Conservation (phyloP, 306 rosid genomes). For the Quercus parvula region DNA sequence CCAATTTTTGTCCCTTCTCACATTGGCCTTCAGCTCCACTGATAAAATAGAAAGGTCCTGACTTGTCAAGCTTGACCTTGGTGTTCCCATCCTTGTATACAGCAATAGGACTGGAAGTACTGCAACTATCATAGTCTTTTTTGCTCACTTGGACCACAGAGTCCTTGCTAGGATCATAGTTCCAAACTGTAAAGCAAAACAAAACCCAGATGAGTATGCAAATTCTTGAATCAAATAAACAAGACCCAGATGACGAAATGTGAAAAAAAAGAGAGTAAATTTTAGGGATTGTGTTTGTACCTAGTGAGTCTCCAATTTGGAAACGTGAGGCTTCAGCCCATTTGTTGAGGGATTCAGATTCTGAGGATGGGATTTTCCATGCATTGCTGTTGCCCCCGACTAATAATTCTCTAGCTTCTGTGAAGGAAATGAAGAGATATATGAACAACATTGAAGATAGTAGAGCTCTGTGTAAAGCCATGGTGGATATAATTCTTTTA, state of each 20-base stretch:
- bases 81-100: slow-evolving; percentile 19
- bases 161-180: neutral
- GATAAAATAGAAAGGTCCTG: slow-evolving; percentile 30
- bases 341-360: slow-evolving; percentile 13
- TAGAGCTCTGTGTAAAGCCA: neutral
- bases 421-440: neutral
- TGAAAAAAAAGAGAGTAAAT: neutral
- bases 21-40: slow-evolving; percentile 33
- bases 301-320: slow-evolving; percentile 26
- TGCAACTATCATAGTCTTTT: slow-evolving; percentile 22
- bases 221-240: neutral
- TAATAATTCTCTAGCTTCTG: slow-evolving; percentile 16
- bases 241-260: neutral
- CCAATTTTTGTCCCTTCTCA: slow-evolving; percentile 24
- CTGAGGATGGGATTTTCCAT: slow-evolving; percentile 33
- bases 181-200: neutral
- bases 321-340: slow-evolving; percentile 35
- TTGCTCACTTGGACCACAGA: slow-evolving; percentile 21
- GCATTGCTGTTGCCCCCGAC: slow-evolving; percentile 23
- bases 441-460: neutral
- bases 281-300: slow-evolving; percentile 12
- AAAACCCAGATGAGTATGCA: neutral
- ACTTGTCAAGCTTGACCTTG: slow-evolving; percentile 6
- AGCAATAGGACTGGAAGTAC: neutral
- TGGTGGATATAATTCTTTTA: neutral